These are phyloP conservation scores for Euphorbia peplus DNA, from an alignment of 345 rosid genomes.

Conservation along the genomic window DNA sequence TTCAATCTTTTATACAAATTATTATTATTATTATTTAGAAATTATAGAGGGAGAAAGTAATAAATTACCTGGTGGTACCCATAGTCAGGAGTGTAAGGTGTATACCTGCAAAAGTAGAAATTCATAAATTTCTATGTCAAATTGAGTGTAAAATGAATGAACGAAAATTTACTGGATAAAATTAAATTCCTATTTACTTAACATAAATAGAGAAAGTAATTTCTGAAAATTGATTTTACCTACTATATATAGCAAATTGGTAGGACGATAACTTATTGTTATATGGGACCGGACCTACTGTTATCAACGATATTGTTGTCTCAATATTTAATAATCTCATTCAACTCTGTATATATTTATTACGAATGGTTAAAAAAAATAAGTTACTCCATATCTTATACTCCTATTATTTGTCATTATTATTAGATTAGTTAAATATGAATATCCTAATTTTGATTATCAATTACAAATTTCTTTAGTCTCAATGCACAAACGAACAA, in stretches of 20 bases:
- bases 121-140: slow-evolving; percentile 13
- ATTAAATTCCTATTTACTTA: neutral
- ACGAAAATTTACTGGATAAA: neutral
- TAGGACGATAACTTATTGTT: slow-evolving; percentile 8
- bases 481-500: no score
- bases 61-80: slow-evolving; percentile 76
- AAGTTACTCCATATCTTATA: no score
- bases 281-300: slow-evolving; percentile 32
- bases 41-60: slow-evolving; percentile 8
- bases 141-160: neutral
- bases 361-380: no score
- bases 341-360: no score
- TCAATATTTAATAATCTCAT: no score
- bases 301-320: no score
- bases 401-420: no score
- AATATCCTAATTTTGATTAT: no score
- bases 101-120: slow-evolving; percentile 50
- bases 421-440: no score
- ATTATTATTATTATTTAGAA: no score
- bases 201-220: neutral
- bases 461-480: no score
- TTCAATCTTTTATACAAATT: neutral
- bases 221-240: slow-evolving; percentile 1
- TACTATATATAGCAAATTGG: slow-evolving; percentile 15
- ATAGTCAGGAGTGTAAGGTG: slow-evolving; percentile 63